A percentile compares a stretch with the other conserved stretches of the same genome.
Evolutionary conservation across 192 early-diverging fungal genomes (phyloP).

Genomic region (Umbelopsis sp.): DNA sequence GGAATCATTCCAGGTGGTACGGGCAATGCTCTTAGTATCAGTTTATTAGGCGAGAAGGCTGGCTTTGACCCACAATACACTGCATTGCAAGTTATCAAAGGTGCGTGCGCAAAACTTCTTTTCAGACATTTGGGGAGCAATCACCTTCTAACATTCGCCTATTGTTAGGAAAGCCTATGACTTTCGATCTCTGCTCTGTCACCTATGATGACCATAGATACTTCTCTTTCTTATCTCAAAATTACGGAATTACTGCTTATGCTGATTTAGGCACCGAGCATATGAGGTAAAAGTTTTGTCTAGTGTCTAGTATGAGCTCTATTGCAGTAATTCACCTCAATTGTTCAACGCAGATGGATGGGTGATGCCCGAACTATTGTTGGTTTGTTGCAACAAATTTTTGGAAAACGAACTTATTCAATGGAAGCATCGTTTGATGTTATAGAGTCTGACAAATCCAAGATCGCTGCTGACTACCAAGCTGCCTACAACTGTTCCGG

Average conservation of each 20-base stretch:
- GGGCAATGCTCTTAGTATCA: slow-evolving; percentile 57
- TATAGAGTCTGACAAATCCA: slow-evolving; percentile 42
- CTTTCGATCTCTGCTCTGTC: slow-evolving; percentile 61
- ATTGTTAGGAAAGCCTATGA: slow-evolving; percentile 43
- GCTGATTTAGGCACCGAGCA: slow-evolving; percentile 59
- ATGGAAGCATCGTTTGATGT: slow-evolving; percentile 49
- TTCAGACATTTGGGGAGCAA: too few species aligned
- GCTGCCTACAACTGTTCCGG: slow-evolving; percentile 1
- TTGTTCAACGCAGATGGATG: slow-evolving; percentile 46
- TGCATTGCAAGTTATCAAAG: slow-evolving; percentile 47
- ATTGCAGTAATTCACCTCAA: neutral
- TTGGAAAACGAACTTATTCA: slow-evolving; percentile 42
- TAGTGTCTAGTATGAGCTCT: neutral
- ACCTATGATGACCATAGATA: slow-evolving; percentile 46
- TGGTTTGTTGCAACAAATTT: slow-evolving; percentile 46
- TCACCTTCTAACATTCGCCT: neutral
- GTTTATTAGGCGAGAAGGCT: slow-evolving; percentile 49
- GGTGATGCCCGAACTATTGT: slow-evolving; percentile 50
- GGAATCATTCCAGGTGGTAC: slow-evolving; percentile 68
- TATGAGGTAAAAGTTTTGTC: slow-evolving; percentile 36
- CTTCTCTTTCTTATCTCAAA: slow-evolving; percentile 60
- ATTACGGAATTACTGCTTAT: slow-evolving; percentile 59
- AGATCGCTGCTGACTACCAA: slow-evolving; percentile 42
- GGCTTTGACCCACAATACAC: slow-evolving; percentile 41
- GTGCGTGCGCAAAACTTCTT: slow-evolving; percentile 8